Percentiles rank a stretch among this genome's conserved stretches.
phyloP scores from a whole-genome alignment of 257 asterid species.

The Lycium ferocissimum region DNA sequence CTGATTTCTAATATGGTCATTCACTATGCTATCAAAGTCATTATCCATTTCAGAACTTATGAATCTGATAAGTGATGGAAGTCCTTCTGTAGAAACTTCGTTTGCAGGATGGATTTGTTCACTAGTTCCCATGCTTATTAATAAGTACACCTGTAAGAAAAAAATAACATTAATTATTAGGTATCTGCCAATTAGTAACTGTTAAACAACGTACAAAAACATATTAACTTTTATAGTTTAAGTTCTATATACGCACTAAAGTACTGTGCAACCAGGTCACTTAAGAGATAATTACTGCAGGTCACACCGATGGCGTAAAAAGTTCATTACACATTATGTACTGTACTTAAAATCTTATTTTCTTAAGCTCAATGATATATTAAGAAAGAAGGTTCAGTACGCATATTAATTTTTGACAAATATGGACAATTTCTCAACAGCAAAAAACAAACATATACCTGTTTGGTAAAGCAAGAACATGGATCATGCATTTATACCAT shows the following conservation, averaged over 20 bases:
- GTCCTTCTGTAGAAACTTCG: conserved; percentile 35
- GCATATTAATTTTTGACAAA: not conserved
- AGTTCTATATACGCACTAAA: not conserved
- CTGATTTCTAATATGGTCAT: conserved; percentile 21
- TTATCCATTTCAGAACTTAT: conserved; percentile 52
- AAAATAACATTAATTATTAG: not conserved
- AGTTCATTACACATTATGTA: not conserved
- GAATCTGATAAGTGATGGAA: conserved; percentile 60
- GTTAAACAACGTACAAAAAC: not conserved
- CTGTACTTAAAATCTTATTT: not conserved
- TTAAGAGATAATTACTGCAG: not conserved
- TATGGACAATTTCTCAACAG: not conserved
- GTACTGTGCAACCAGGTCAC: not conserved
- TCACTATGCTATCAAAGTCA: conserved; percentile 57
- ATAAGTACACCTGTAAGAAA: not conserved
- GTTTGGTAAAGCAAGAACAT: not conserved
- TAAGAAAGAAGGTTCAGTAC: conserved; percentile 1
- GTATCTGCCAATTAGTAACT: not conserved
- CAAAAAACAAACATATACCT: not conserved
- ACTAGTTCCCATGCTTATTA: conserved; percentile 42
- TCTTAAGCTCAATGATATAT: not conserved
- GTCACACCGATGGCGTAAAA: not conserved
- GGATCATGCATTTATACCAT: not conserved
- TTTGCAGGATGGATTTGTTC: conserved; percentile 25
- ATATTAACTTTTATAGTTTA: not conserved